A percentile compares a stretch with the other conserved stretches of the same genome.
phyloP scores from a whole-genome alignment of 306 rosid genomes.

The Nissolia schottii region DNA sequence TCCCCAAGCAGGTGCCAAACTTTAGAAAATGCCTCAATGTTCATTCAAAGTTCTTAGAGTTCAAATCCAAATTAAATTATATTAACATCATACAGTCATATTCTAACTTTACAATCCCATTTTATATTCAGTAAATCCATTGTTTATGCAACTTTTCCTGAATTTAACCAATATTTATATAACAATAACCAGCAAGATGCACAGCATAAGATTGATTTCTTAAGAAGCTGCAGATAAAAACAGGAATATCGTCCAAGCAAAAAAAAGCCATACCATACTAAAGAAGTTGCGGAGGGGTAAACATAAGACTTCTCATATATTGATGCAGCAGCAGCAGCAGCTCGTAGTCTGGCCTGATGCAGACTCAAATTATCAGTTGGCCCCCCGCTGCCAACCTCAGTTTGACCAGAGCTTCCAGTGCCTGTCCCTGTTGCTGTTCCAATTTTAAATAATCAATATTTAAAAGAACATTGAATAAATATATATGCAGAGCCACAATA shows the following conservation, averaged over 20 bases:
- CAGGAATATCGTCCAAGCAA: background rate
- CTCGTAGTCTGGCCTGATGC: constrained; percentile 86
- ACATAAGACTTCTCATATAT: constrained; percentile 82
- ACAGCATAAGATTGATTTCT: background rate
- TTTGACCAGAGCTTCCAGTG: constrained; percentile 48
- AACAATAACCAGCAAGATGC: constrained; percentile 10
- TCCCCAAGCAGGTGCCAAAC: background rate
- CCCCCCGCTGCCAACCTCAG: constrained; percentile 41
- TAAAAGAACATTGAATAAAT: background rate
- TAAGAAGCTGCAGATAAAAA: constrained; percentile 1
- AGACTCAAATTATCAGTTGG: constrained; percentile 52
- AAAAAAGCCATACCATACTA: constrained; percentile 58
- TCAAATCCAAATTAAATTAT: background rate
- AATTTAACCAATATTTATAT: background rate
- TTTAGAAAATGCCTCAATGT: background rate
- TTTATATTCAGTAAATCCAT: background rate
- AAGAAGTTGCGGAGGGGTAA: constrained; percentile 55
- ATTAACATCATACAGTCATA: background rate
- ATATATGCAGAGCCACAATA: background rate
- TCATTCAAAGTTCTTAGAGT: background rate
- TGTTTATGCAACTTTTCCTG: background rate
- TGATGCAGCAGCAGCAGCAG: constrained; percentile 94
- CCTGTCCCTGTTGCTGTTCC: constrained; percentile 48
- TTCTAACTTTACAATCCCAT: background rate
- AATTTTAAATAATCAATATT: constrained; percentile 16